Evolutionary conservation across 1,139 yeast genomes (phyloP).

Genomic region (Hyphopichia wangnamkhiaoensis): DNA sequence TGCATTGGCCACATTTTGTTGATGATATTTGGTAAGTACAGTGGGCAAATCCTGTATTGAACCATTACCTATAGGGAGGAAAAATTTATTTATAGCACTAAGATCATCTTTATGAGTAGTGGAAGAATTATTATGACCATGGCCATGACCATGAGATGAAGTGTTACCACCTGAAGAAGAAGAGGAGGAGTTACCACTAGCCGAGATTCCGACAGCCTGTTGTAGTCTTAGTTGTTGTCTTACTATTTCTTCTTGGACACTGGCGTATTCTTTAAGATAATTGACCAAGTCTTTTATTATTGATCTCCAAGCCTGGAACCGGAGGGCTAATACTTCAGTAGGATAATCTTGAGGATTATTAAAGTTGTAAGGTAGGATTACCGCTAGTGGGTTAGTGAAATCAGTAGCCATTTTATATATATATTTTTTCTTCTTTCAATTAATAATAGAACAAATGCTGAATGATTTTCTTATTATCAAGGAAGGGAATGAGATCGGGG

Average conservation of each 20-base stretch:
- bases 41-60: constrained; percentile 82
- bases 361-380: constrained; percentile 40
- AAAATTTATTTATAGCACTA: constrained; percentile 48
- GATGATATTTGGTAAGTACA: constrained; percentile 71
- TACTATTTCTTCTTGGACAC: constrained; percentile 84
- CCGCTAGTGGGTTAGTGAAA: constrained; percentile 39
- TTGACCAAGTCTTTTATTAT: constrained; percentile 72
- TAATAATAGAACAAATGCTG: too few species aligned
- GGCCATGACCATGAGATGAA: constrained; percentile 2
- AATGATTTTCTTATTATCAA: too few species aligned
- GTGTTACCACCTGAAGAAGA: constrained; percentile 1
- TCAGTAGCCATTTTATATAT: constrained; percentile 15
- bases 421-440: too few species aligned
- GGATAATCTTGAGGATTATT: constrained; percentile 50
- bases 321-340: constrained; percentile 78
- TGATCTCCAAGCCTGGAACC: constrained; percentile 86
- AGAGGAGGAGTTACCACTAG: constrained; percentile 13
- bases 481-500: too few species aligned
- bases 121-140: constrained; percentile 13
- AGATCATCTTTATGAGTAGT: constrained; percentile 29
- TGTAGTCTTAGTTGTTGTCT: constrained; percentile 81
- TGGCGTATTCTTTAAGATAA: constrained; percentile 77
- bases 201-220: constrained; percentile 61
- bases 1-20: constrained; percentile 66
- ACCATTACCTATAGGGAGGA: constrained; percentile 75